Evolutionary conservation across 208 protist species (phyloP).

Genomic region (Crithidia fasciculata): DNA sequence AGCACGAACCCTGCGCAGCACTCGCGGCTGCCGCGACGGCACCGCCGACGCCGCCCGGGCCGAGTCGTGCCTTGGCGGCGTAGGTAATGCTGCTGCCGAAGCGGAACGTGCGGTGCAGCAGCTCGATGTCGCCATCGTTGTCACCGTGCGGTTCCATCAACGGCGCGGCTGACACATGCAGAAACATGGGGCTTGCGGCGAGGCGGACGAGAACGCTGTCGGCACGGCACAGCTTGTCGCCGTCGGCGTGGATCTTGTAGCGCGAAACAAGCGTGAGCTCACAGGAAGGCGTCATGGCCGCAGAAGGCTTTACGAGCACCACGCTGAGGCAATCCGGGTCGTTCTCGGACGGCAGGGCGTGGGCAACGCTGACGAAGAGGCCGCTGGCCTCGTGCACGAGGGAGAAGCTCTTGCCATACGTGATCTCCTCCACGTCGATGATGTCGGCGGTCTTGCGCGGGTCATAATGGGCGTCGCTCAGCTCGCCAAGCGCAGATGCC

Average conservation of each 20-base stretch:
- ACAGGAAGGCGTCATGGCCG: conserved; percentile 46
- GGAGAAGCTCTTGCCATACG: conserved; percentile 67
- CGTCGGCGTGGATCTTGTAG: conserved; percentile 80
- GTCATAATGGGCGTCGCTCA: conserved; percentile 9
- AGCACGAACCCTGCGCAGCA: conserved; percentile 1
- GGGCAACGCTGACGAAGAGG: conserved; percentile 60
- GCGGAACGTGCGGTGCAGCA: conserved; percentile 52
- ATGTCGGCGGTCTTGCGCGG: conserved; percentile 33
- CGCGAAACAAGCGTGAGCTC: conserved; percentile 73
- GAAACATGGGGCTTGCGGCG: conserved; percentile 52
- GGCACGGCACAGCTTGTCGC: conserved; percentile 58
- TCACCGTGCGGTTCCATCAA: conserved; percentile 24
- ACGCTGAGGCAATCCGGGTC: conserved; percentile 74
- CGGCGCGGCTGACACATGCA: conserved; percentile 60
- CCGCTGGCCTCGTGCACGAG: conserved; percentile 66
- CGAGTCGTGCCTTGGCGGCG: background rate
- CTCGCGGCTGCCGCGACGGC: background rate
- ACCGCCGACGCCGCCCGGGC: conserved; percentile 5
- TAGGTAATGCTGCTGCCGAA: conserved; percentile 34
- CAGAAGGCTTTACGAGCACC: conserved; percentile 50
- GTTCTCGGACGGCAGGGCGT: conserved; percentile 57
- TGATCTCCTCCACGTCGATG: conserved; percentile 53
- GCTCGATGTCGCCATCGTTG: conserved; percentile 30
- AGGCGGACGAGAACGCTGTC: conserved; percentile 74
- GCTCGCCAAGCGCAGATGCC: conserved; percentile 1